Percentiles rank a stretch among this genome's conserved stretches.
phyloP scores from a whole-genome alignment of 106 monocot genomes.

The Platanthera zijinensis region DNA sequence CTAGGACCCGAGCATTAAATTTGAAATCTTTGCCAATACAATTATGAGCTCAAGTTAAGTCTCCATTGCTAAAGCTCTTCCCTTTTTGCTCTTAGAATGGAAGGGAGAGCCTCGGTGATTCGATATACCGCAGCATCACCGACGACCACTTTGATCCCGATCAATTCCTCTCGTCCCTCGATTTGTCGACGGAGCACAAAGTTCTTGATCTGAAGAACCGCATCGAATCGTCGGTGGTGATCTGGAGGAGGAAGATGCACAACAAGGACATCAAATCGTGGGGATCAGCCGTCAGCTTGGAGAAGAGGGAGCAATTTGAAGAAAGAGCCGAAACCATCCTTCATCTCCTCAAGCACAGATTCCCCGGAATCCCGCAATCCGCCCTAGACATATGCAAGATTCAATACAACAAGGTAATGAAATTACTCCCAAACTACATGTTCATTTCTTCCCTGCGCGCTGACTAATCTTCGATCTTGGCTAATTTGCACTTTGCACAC shows the following conservation, averaged over 20 bases:
- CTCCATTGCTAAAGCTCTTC: background rate
- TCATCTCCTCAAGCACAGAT: conserved; percentile 68
- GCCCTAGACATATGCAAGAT: conserved; percentile 83
- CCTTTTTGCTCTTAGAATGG: conserved; percentile 37
- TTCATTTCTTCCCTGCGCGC: too few relatives aligned
- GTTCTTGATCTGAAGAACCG: conserved; percentile 74
- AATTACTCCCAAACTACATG: too few relatives aligned
- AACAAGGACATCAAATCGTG: conserved; percentile 80
- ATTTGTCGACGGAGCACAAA: conserved; percentile 72
- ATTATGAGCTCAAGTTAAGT: background rate
- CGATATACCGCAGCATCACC: conserved; percentile 53
- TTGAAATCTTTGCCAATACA: too few relatives aligned
- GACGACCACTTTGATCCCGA: conserved; percentile 57
- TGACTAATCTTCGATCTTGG: background rate
- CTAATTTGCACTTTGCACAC: too few relatives aligned
- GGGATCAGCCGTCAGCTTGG: conserved; percentile 75
- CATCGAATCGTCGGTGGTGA: conserved; percentile 71
- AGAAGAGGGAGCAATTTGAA: conserved; percentile 91
- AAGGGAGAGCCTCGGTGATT: conserved; percentile 49
- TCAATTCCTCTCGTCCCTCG: conserved; percentile 44
- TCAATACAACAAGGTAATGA: conserved; percentile 64
- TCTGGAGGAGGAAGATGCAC: conserved; percentile 93
- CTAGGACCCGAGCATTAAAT: too few relatives aligned
- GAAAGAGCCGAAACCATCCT: conserved; percentile 87
- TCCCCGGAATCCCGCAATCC: conserved; percentile 82